These are phyloP conservation scores for Coniochaeta sp. DNA, from an alignment of 2,329 filamentous ascomycete genomes.

Conservation along the genomic window DNA sequence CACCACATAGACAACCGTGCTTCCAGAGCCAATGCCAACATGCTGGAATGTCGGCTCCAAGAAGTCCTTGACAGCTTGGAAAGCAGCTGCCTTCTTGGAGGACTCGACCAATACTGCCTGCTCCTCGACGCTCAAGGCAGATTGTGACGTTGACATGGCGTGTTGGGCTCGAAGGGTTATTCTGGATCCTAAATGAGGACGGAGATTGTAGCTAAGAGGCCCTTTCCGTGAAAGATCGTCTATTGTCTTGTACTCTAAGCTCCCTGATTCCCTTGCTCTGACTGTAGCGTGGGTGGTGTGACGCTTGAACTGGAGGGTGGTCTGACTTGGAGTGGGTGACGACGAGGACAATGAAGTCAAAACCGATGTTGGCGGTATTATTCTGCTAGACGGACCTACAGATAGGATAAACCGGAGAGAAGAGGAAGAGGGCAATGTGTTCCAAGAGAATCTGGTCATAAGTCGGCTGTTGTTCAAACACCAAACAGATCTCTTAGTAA, in stretches of 20 bases:
- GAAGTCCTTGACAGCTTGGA: conserved; percentile 65
- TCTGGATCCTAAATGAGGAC: background rate
- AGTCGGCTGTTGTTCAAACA: background rate
- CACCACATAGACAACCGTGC: conserved; percentile 78
- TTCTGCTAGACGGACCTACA: background rate
- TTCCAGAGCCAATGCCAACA: conserved; percentile 75
- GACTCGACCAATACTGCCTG: conserved; percentile 48
- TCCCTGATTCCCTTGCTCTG: background rate
- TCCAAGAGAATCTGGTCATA: background rate
- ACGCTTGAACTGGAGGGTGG: background rate
- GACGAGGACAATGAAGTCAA: background rate
- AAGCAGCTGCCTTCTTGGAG: conserved; percentile 69
- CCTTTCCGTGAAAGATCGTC: no score
- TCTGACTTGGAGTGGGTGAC: background rate
- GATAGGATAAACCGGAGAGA: background rate
- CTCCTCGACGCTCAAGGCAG: conserved; percentile 6
- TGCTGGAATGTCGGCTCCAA: conserved; percentile 55
- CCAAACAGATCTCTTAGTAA: background rate
- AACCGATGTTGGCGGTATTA: background rate
- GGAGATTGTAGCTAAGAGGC: background rate
- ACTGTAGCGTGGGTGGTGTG: background rate
- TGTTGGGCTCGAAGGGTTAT: background rate
- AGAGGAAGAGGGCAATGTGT: background rate
- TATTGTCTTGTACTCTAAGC: background rate
- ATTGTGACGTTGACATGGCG: conserved; percentile 1